Evolutionary conservation across 768 basidiomycete genomes (phyloP).

Genomic region (Rubroboletus pulcherrimus): DNA sequence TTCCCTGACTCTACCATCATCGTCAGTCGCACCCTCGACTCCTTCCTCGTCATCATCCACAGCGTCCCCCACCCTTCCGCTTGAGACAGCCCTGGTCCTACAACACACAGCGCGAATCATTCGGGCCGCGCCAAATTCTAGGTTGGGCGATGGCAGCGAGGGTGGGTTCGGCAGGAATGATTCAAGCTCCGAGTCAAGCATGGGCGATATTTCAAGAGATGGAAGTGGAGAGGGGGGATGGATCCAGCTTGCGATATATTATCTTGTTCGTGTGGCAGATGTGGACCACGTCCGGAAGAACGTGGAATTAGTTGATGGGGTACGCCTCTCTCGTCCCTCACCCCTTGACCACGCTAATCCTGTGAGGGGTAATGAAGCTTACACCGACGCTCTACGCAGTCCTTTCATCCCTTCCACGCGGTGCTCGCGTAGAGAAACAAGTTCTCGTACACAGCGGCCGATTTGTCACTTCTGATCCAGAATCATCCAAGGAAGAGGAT

Average conservation of each 20-base stretch:
- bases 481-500: not conserved
- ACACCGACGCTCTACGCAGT: constrained; percentile 54
- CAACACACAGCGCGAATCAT: constrained; percentile 79
- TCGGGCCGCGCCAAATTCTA: constrained; percentile 47
- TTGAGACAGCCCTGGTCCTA: constrained; percentile 68
- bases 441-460: constrained; percentile 67
- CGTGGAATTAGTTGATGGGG: constrained; percentile 26
- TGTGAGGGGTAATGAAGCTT: constrained; percentile 5
- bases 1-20: constrained; percentile 64
- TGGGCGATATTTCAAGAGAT: constrained; percentile 33
- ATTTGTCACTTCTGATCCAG: constrained; percentile 35
- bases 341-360: not conserved
- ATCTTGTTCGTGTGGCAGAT: constrained; percentile 49
- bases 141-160: constrained; percentile 29
- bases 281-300: constrained; percentile 40
- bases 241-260: constrained; percentile 65
- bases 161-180: constrained; percentile 27
- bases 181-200: constrained; percentile 3
- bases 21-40: constrained; percentile 17
- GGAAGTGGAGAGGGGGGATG: constrained; percentile 40
- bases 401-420: constrained; percentile 65
- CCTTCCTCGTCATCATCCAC: constrained; percentile 48
- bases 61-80: constrained; percentile 43
- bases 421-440: constrained; percentile 74
- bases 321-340: constrained; percentile 7